A percentile compares a stretch with the other conserved stretches of the same genome.
phyloP scores from a whole-genome alignment of 257 asterid species.

The Przewalskia tangutica region DNA sequence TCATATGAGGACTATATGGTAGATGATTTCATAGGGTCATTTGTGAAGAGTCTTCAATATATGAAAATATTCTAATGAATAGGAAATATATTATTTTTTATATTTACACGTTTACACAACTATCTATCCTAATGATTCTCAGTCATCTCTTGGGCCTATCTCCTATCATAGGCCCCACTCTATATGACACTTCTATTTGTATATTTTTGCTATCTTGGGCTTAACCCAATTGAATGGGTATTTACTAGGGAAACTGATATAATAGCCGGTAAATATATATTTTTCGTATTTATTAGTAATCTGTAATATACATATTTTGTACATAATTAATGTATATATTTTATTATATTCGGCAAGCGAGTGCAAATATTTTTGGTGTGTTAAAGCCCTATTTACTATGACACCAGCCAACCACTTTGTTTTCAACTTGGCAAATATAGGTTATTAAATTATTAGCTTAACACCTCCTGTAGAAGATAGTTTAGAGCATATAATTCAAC shows the following conservation, averaged over 20 bases:
- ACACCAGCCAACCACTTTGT: neutral
- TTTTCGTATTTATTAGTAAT: no score
- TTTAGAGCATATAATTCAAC: neutral
- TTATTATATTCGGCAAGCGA: no score
- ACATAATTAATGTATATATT: no score
- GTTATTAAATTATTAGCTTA: neutral
- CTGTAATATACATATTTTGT: no score
- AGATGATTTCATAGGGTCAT: no score
- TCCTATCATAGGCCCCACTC: neutral
- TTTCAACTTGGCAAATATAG: neutral
- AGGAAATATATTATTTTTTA: no score
- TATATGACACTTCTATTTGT: neutral
- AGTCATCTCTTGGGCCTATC: constrained; percentile 7
- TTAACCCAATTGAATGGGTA: neutral
- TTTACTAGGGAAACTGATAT: neutral
- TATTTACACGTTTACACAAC: no score
- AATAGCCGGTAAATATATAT: no score
- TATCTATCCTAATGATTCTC: neutral
- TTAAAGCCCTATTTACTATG: neutral
- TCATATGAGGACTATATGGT: no score
- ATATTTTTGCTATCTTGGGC: neutral
- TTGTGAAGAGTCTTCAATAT: no score
- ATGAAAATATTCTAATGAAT: no score
- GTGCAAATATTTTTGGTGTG: no score
- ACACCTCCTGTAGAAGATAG: neutral